Evolutionary conservation across 1,139 yeast genomes (phyloP), one percentile per base, ranked within the genome.

Genomic region (Kluyveromyces sp.): DNA sequence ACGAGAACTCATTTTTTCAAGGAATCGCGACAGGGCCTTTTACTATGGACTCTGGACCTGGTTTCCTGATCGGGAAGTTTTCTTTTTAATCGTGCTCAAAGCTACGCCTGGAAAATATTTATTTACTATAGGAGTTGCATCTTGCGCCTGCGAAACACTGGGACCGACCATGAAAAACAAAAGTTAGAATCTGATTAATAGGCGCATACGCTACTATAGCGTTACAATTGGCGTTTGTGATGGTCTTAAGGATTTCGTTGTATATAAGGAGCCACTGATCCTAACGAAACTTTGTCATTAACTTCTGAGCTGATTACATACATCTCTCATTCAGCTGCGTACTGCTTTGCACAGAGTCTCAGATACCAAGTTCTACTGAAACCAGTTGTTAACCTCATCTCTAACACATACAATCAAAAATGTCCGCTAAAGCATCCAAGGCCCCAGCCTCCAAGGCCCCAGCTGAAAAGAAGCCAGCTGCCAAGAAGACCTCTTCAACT

Each of bases 391-490:
- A n/a, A n/a, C n/a, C n/a, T n/a, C n/a, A n/a, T n/a, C n/a, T n/a
- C n/a, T n/a, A 42, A 31, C 42, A 17, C 42, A 19, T 41, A n/a
- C 35, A 43, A 45, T 26, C 41, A 39, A 71, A 57, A 76, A 89
- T 89, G 97, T 94, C 96, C 66, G 94, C 96, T 70, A 87, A 86
- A 74, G 92, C 95, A 71, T 95, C 88, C 75, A 87, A 88, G 84
- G 86, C 87, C 79, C 96, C 96, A 67, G 96, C 97, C 70, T 88
- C 96, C 63, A 89, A 89, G 78, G 95, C 96, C 63, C 95, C 94
- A 69, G 95, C 95, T 74, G 95, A 85, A 73, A 88, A 89, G 83
- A 88, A 87, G 77, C 87, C 88, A 69, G 88, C 87, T 60, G 95
- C 95, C 68, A 92, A 89, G 82, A 92, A 89, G 79, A 88, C 96